A percentile compares a stretch with the other conserved stretches of the same genome.
These are phyloP conservation scores for Whalleya microplaca DNA, from an alignment of 2,329 filamentous ascomycete species.

Conservation along the genomic window DNA sequence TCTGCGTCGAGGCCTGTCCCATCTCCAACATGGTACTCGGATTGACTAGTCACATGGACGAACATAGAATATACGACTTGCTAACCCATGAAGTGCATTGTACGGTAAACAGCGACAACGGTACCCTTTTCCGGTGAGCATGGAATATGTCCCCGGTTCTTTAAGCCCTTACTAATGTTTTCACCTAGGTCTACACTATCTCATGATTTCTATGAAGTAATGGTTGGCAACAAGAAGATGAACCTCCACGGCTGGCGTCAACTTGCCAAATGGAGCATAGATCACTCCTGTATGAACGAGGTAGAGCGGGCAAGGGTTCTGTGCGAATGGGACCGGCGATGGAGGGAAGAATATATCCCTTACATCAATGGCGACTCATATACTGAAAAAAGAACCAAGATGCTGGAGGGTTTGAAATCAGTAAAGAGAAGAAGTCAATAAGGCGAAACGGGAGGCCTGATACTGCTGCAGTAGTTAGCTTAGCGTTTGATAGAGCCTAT, in stretches of 20 bases:
- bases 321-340: slow-evolving; percentile 55
- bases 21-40: slow-evolving; percentile 79
- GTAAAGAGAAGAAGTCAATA: slow-evolving; percentile 7
- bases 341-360: slow-evolving; percentile 59
- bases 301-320: slow-evolving; percentile 44
- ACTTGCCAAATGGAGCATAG: slow-evolving; percentile 64
- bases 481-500: background rate
- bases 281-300: slow-evolving; percentile 58
- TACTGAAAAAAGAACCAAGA: slow-evolving; percentile 12
- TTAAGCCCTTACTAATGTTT: slow-evolving; percentile 9
- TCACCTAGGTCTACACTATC: slow-evolving; percentile 65
- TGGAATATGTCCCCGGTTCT: background rate
- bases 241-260: slow-evolving; percentile 73
- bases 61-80: slow-evolving; percentile 69
- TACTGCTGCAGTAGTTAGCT: background rate
- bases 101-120: slow-evolving; percentile 76
- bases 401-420: slow-evolving; percentile 6
- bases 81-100: slow-evolving; percentile 75
- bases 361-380: slow-evolving; percentile 48
- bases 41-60: slow-evolving; percentile 65
- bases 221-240: slow-evolving; percentile 71
- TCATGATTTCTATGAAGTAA: slow-evolving; percentile 78
- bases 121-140: slow-evolving; percentile 68
- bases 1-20: slow-evolving; percentile 77
- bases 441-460: slow-evolving; percentile 1